A percentile compares a stretch with the other conserved stretches of the same genome.
Evolutionary conservation across 805 yeast genomes (phyloP).

Genomic region (Pichia membranifaciens): DNA sequence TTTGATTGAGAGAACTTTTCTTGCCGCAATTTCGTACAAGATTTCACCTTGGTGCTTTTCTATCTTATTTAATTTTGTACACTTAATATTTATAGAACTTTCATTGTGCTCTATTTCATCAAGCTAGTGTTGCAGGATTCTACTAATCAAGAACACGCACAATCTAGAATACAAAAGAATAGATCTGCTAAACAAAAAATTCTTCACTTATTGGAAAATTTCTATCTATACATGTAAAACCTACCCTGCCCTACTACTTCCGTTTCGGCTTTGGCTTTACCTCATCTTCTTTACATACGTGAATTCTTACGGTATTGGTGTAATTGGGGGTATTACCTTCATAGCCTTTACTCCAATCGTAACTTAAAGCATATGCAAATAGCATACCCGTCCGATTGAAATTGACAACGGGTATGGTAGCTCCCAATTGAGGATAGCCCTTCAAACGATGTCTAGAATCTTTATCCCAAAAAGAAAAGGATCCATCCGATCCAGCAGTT

Average conservation of each 20-base stretch:
- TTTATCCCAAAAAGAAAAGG: conserved; percentile 93
- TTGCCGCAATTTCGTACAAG: no score
- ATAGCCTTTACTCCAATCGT: conserved; percentile 95
- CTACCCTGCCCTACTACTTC: conserved; percentile 13
- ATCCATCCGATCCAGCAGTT: conserved; percentile 94
- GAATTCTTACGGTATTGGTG: conserved; percentile 73
- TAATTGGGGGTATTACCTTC: conserved; percentile 68
- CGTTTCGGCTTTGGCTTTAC: conserved; percentile 51
- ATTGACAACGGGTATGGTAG: conserved; percentile 67
- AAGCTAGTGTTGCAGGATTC: no score
- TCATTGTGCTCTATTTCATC: no score
- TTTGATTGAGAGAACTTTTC: no score
- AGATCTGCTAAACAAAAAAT: no score
- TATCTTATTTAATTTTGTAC: no score
- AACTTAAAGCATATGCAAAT: conserved; percentile 85
- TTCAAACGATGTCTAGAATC: conserved; percentile 83
- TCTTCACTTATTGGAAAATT: no score
- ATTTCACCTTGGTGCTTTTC: no score
- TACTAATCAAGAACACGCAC: no score
- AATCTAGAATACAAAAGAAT: no score
- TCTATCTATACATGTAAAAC: no score
- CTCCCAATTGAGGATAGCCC: conserved; percentile 62
- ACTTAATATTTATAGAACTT: no score
- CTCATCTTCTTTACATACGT: conserved; percentile 81
- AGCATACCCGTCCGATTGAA: conserved; percentile 81